Conservation (phyloP, 768 basidiomycete genomes). For the Naganishia onofrii region DNA sequence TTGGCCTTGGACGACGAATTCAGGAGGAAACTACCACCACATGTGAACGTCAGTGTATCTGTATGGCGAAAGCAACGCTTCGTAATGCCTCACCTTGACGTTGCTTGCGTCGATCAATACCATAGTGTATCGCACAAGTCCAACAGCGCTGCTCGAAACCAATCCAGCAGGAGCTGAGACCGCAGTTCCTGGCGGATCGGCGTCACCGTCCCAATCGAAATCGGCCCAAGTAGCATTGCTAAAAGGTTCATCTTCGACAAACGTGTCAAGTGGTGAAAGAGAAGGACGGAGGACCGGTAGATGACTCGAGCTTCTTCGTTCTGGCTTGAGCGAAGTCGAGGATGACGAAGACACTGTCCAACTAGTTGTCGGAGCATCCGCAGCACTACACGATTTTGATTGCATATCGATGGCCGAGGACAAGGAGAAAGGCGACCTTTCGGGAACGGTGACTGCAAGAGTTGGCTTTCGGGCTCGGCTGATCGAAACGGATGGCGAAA, state of each 20-base stretch:
- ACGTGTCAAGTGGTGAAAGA: no score
- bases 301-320: not conserved
- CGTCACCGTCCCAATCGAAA: not conserved
- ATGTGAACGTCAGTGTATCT: not conserved
- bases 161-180: constrained; percentile 17
- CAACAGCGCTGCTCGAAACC: not conserved
- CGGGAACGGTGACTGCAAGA: constrained; percentile 3
- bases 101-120: constrained; percentile 6
- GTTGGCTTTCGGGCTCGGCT: constrained; percentile 10
- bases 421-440: not conserved
- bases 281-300: not conserved
- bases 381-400: not conserved
- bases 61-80: not conserved
- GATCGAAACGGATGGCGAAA: constrained; percentile 8
- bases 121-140: not conserved
- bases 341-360: constrained; percentile 2
- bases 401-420: not conserved
- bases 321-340: not conserved
- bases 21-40: not conserved
- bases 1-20: not conserved
- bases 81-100: not conserved
- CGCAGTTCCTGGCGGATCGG: constrained; percentile 1
- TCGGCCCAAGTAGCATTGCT: not conserved
- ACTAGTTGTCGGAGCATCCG: not conserved
- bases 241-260: not conserved